These are phyloP conservation scores for Potentilla sterilis DNA, from an alignment of 306 rosid species.

Conservation along the genomic window DNA sequence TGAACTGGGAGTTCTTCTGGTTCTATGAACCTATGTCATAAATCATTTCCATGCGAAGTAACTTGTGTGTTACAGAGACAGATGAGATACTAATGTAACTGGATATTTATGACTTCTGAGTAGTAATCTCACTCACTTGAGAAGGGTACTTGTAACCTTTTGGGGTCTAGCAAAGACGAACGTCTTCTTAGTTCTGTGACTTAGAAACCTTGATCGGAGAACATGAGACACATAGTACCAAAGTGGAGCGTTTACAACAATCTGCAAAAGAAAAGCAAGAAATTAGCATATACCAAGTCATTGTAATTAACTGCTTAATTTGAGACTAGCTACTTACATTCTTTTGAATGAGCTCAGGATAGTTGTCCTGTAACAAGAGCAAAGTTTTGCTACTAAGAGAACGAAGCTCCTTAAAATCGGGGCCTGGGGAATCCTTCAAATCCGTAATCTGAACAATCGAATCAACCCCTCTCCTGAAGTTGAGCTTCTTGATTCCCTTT, in stretches of 20 bases:
- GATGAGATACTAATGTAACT: not conserved
- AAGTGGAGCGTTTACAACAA: conserved; percentile 68
- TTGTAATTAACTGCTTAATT: not conserved
- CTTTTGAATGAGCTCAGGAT: conserved; percentile 64
- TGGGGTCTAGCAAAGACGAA: conserved; percentile 63
- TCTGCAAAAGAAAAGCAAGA: conserved; percentile 40
- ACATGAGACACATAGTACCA: conserved; percentile 66
- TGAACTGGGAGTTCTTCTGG: conserved; percentile 72
- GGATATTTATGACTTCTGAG: not conserved
- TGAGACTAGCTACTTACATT: conserved; percentile 16
- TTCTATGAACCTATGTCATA: conserved; percentile 48
- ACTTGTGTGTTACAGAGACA: conserved; percentile 6
- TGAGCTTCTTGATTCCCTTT: conserved; percentile 39
- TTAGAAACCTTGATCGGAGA: conserved; percentile 48
- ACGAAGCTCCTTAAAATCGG: conserved; percentile 55
- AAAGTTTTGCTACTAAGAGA: conserved; percentile 41
- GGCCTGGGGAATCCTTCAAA: conserved; percentile 48
- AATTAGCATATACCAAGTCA: not conserved
- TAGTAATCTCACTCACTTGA: conserved; percentile 49
- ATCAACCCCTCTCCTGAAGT: conserved; percentile 59
- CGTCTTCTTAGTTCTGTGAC: conserved; percentile 48
- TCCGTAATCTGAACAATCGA: conserved; percentile 58
- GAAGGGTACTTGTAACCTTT: conserved; percentile 59
- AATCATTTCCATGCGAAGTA: not conserved
- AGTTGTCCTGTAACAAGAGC: conserved; percentile 47